Base-by-base conservation (phyloP, 1,139 yeast species). In the Barnettozyma hawaiiensis region DNA sequence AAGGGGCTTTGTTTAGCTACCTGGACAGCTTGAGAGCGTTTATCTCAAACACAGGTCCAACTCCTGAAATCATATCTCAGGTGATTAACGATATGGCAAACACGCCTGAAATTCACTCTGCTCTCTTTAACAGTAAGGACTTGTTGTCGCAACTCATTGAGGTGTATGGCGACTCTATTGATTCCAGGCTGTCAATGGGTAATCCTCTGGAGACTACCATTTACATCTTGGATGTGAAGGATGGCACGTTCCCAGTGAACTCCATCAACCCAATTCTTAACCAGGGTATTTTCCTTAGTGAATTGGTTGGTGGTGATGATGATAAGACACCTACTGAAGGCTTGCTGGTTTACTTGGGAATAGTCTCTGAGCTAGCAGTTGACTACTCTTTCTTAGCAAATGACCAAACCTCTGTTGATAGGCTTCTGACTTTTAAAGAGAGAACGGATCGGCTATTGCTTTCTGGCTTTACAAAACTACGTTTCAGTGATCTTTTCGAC, bases 141-240 rank as follows among this genome's bases (percentile, higher is more conserved):
- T 31, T 35, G n/a, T n/a, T 31, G 3, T 14, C 24, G 6, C 20
- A 54, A n/a, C 39, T 62, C 5, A 48, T 57, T 2, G 33, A 22
- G 2, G 16, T 44, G 1, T 52, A 53, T 35, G 57, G 65, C n/a
- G 53, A 56, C 2, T 24, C 23, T 2, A 45, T 65, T 35, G 67
- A 65, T 42, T 54, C 62, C 7, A 57, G 63, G 42, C 50, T 76
- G 22, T 57, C 80, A 0, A 56, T 76, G 22, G 70, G 77, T 0
- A 75, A 74, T 49, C 68, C 77, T 2, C 53, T 77, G 38, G 70
- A 64, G 15, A 63, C 65, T 21, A 70, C 67, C 40, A 59, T 70
- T 1, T 68, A 65, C 46, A 52, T 76, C 23, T 49, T 71, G 11
- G 16, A 43, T 5, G 41, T 45, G 2, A 38, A 51, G 2, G 52